Evolutionary conservation across 805 yeast species (phyloP).

Genomic region (Nakazawaea siamensis): DNA sequence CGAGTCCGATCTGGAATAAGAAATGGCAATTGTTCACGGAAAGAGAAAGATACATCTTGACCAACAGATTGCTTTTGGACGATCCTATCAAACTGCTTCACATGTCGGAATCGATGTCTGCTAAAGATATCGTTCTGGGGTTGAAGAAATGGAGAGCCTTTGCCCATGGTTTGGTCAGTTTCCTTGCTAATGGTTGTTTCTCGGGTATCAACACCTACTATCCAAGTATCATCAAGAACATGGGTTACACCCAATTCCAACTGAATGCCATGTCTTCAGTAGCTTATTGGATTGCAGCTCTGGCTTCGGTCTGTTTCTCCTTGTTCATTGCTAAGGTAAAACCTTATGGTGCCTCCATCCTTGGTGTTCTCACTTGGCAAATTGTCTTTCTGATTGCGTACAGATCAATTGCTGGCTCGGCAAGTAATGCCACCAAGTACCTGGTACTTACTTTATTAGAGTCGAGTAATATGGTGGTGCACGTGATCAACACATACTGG

Average conservation of each 20-base stretch:
- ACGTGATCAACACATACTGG: conserved; percentile 14
- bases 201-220: conserved; percentile 11
- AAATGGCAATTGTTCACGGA: conserved; percentile 35
- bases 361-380: conserved; percentile 1
- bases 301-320: neutral
- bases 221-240: conserved; percentile 11
- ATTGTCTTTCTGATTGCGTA: conserved; percentile 4
- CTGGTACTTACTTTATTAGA: conserved; percentile 5
- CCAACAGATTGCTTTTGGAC: conserved; percentile 50
- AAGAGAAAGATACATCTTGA: conserved; percentile 48
- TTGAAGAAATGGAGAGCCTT: conserved; percentile 8
- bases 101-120: conserved; percentile 3
- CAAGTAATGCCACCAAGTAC: conserved; percentile 2
- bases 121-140: conserved; percentile 3
- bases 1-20: conserved; percentile 18
- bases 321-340: conserved; percentile 3
- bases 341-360: conserved; percentile 7
- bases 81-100: conserved; percentile 40
- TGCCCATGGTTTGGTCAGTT: conserved; percentile 8
- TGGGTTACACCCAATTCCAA: conserved; percentile 11
- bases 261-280: conserved; percentile 13
- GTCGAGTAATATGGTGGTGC: conserved; percentile 8
- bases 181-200: conserved; percentile 3
- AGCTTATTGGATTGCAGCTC: conserved; percentile 10
- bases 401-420: conserved; percentile 5